A percentile compares a stretch with the other conserved stretches of the same genome.
phyloP scores from a whole-genome alignment of 1,284 basidiomycete species.

The Pseudozyma hubeiensis region DNA sequence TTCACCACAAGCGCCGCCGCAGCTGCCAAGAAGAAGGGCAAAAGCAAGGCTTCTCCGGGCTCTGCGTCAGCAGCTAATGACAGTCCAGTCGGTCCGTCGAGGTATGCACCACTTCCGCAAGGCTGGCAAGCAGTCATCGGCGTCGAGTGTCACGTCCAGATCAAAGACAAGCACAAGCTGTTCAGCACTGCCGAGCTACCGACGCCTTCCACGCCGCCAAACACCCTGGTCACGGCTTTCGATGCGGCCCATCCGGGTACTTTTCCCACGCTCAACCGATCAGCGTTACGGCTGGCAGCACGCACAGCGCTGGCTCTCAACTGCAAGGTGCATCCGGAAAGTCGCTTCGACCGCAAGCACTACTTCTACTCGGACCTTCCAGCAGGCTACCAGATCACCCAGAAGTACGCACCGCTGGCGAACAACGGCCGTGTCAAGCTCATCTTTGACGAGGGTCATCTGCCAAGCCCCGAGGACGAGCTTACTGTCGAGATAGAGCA shows the following conservation, averaged over 20 bases:
- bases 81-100: conserved; percentile 5
- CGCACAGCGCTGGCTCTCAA: conserved; percentile 84
- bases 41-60: conserved; percentile 17
- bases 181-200: conserved; percentile 77
- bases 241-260: conserved; percentile 95
- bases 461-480: conserved; percentile 69
- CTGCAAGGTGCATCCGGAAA: conserved; percentile 73
- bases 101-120: conserved; percentile 47
- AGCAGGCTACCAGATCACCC: conserved; percentile 95
- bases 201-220: conserved; percentile 74
- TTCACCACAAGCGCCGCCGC: background rate
- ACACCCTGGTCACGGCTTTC: conserved; percentile 82
- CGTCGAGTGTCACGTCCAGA: conserved; percentile 94
- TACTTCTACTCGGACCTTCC: conserved; percentile 98
- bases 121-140: conserved; percentile 79
- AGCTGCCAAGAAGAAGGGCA: conserved; percentile 38
- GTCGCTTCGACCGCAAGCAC: conserved; percentile 84
- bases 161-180: conserved; percentile 86
- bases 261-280: conserved; percentile 80
- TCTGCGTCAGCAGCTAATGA: conserved; percentile 1
- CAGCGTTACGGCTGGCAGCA: conserved; percentile 83
- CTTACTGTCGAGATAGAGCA: conserved; percentile 83
- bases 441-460: conserved; percentile 59
- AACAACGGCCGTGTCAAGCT: conserved; percentile 76
- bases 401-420: conserved; percentile 89